Base-by-base conservation (phyloP, 1,284 basidiomycete genomes). In the Leccinum pachyderme region DNA sequence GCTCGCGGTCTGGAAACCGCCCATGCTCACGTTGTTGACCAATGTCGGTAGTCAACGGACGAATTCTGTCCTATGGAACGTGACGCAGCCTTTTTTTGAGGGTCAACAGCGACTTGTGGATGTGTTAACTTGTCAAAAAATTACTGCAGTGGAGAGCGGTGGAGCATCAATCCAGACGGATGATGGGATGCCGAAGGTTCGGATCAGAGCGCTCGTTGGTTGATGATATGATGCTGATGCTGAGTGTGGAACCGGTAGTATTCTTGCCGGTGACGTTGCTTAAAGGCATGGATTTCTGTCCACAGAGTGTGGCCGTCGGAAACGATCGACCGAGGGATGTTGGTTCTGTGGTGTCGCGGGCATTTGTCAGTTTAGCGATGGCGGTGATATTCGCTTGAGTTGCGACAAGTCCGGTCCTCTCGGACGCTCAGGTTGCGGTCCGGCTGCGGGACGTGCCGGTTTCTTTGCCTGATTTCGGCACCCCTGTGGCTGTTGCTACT, bases 11-110 rank as follows among this genome's bases (percentile, higher is more conserved):
- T 79, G 77, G 48, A 91, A 91, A 69, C 74, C 79, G 0, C 86
- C 87, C 1, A 69, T 92, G 59, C 77, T 91, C 47, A 73, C 83
- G 7, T 75, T 90, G 15, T 69, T 91, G 51, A 83, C 85, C 18
- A 90, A 90, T 72, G 72, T 75, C 29, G 89, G 89, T 35, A 71
- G 74, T 7, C 67, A 64, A 37, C 63, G 70, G 12, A 68, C 63
- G 9, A 57, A 61, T 15, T 49, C 51, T 3, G 66, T 72, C n/a
- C 62, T 65, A 11, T 85, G 82, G 82, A 74, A 65, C 35, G 74
- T 83, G 28, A 70, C 76, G 1, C 71, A 73, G 47, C 70, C 77
- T 0, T 65, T 78, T 32, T 86, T 78, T 69, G 66, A 72, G 41
- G 68, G 75, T 0, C 72, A 75, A 43, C 75, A 82, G 61, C 71